A percentile compares a stretch with the other conserved stretches of the same genome.
These are phyloP conservation scores for Fusarium fracticaudum DNA, from an alignment of 2,329 filamentous ascomycete species.

Conservation along the genomic window DNA sequence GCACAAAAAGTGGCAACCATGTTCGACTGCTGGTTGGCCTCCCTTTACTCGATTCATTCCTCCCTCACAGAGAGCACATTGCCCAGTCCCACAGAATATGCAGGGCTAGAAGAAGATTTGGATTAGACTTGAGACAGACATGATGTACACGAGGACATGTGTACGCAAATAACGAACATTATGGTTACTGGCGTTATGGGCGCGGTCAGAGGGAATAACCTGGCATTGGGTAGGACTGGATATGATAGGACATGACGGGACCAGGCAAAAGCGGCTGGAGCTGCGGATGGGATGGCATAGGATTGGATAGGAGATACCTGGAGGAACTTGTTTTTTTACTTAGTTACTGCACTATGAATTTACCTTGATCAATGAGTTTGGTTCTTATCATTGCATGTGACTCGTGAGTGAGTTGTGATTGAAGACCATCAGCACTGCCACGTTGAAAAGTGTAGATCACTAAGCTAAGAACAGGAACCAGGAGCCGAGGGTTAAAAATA, in stretches of 20 bases:
- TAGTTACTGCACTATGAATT: not conserved
- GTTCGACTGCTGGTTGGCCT: slow-evolving; percentile 62
- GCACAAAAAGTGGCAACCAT: slow-evolving; percentile 46
- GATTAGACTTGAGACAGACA: slow-evolving; percentile 29
- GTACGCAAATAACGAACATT: slow-evolving; percentile 5
- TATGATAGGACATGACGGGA: not conserved
- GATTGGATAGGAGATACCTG: slow-evolving; percentile 17
- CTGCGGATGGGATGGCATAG: not conserved
- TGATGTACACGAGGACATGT: slow-evolving; percentile 11
- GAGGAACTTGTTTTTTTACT: slow-evolving; percentile 3
- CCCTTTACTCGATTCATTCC: slow-evolving; percentile 59
- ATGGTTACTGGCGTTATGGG: slow-evolving; percentile 27
- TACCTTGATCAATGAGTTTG: not conserved
- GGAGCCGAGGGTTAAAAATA: slow-evolving; percentile 18
- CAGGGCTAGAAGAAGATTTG: slow-evolving; percentile 40
- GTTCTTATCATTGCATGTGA: not conserved
- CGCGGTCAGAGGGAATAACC: slow-evolving; percentile 17
- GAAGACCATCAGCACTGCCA: slow-evolving; percentile 11
- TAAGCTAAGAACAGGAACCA: not conserved
- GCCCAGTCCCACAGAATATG: slow-evolving; percentile 44
- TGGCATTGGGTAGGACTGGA: not conserved
- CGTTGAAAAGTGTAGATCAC: slow-evolving; percentile 4
- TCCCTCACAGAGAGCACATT: slow-evolving; percentile 38
- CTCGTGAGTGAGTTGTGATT: not conserved
- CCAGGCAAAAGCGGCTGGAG: slow-evolving; percentile 18